Evolutionary conservation across 2,329 filamentous ascomycete genomes (phyloP), one percentile per base, ranked within the genome.

Genomic region (Bipolaris sorokiniana): DNA sequence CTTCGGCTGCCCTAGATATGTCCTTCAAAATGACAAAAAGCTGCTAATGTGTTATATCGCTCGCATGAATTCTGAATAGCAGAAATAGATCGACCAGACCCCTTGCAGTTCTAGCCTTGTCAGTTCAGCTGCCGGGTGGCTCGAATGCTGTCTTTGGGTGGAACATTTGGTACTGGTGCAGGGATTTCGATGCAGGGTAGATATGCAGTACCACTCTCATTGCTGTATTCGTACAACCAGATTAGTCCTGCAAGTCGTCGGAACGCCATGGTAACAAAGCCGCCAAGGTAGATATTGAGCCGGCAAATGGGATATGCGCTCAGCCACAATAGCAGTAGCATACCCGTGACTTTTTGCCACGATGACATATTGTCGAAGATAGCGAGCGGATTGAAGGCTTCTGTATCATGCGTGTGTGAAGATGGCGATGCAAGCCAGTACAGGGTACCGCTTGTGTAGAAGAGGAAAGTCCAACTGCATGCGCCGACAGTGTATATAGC

Each of bases 131-230:
- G 33, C 1, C 9, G 13, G 1, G 2, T 22, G 10, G 6, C 34
- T 15, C 18, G 7, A 3, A 11, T n/a, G 23, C 37, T 5, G 13
- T 48, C n/a, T 2, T 56, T 56, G 16, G 13, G 48, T 2, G 16
- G 37, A 7, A n/a, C 3, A n/a, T 16, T 18, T 1, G 37, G 7
- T 3, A 18, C 40, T 1, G 28, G 28, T 10, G 22, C 13, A 13
- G 67, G 67, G 11, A 70, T 56, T 42, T 70, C 67, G 9, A 69
- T 41, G 18, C 64, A 63, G 1, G 66, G 65, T 0, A 70, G 13
- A 1, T 62, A 40, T 0, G 56, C 61, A 0, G 44, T 34, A 2
- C 63, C 59, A 2, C 55, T 50, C 1, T 63, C 61, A n/a, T 63
- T 68, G 33, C 34, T 50, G 23, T 69, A 65, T 16, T 64, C 56